These are phyloP conservation scores for Coleophoma cylindrospora DNA, from an alignment of 2,329 filamentous ascomycete species.

Conservation along the genomic window DNA sequence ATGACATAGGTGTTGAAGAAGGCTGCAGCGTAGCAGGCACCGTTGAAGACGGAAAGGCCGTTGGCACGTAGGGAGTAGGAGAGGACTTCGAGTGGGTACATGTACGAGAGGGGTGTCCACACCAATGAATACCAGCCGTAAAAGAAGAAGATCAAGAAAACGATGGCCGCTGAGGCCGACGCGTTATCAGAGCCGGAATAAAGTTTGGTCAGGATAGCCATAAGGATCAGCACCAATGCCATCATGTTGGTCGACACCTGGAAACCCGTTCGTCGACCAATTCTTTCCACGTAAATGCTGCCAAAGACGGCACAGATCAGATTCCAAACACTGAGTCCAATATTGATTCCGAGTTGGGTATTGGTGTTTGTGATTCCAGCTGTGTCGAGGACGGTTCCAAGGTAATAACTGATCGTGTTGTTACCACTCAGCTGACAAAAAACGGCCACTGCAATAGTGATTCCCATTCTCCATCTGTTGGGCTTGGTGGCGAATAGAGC, in stretches of 20 bases:
- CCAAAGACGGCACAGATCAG: conserved; percentile 16
- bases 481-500: conserved; percentile 37
- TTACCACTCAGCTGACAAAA: conserved; percentile 52
- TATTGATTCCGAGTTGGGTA: conserved; percentile 20
- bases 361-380: conserved; percentile 29
- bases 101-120: neutral
- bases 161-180: neutral
- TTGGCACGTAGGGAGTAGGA: neutral
- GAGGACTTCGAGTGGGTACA: conserved; percentile 1
- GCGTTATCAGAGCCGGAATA: neutral
- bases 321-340: conserved; percentile 17
- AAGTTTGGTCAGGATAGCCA: neutral
- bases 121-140: conserved; percentile 1
- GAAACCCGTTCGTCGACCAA: conserved; percentile 14
- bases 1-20: conserved; percentile 1
- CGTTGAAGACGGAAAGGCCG: neutral
- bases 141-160: conserved; percentile 1
- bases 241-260: neutral
- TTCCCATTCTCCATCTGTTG: conserved; percentile 45
- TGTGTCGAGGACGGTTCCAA: conserved; percentile 27
- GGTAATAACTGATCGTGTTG: conserved; percentile 35
- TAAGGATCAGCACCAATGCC: neutral
- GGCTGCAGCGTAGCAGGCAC: neutral
- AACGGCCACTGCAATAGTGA: conserved; percentile 42
- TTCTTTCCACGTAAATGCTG: conserved; percentile 20